A percentile compares a stretch with the other conserved stretches of the same genome.
Conservation (phyloP, 176 grass and related monocot genomes). For the Triticum urartu region DNA sequence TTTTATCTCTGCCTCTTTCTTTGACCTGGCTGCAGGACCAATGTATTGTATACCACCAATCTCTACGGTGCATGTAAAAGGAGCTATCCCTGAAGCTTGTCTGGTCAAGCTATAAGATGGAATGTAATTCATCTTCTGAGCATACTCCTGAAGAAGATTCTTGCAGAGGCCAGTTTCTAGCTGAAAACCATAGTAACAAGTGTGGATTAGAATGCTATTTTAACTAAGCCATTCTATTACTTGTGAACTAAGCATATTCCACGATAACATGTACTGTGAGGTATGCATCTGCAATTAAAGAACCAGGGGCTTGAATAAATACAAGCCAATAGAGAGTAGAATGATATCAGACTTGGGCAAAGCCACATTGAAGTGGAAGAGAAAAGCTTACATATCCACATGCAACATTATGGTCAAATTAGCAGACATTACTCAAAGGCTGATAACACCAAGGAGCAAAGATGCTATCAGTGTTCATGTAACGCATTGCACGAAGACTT, state of each 20-base stretch:
- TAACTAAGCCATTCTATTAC: conserved; percentile 8
- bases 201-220: neutral
- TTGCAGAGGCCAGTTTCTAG: conserved; percentile 82
- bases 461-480: neutral
- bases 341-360: neutral
- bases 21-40: conserved; percentile 69
- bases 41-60: conserved; percentile 93
- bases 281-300: neutral
- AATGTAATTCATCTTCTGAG: conserved; percentile 91
- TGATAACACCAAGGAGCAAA: neutral
- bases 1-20: conserved; percentile 90
- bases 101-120: conserved; percentile 76
- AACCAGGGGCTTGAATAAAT: neutral
- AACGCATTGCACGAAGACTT: neutral
- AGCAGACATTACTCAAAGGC: neutral
- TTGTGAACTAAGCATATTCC: neutral
- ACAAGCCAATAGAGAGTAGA: neutral
- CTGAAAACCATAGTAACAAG: conserved; percentile 43
- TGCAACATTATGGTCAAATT: neutral
- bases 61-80: conserved; percentile 75
- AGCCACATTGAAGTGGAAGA: neutral
- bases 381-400: neutral
- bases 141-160: conserved; percentile 93
- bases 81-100: conserved; percentile 46
- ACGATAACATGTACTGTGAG: neutral